Evolutionary conservation across 2,329 filamentous ascomycete species (phyloP), one percentile per base, ranked within the genome.

Genomic region (Neoscytalidium dimidiatum): DNA sequence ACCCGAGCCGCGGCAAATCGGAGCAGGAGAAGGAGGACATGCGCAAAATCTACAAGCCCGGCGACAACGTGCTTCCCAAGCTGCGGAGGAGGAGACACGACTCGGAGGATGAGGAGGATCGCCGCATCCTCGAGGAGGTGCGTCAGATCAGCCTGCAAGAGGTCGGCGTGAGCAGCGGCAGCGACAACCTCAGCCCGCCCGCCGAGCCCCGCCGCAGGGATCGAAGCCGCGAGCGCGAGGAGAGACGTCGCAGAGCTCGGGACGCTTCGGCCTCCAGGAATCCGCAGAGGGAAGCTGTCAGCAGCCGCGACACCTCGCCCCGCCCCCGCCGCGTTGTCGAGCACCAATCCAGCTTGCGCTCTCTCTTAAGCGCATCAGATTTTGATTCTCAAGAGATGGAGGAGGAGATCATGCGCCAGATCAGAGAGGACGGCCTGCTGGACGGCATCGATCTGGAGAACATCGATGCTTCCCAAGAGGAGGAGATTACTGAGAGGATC

Each of bases 371-470:
- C 72, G 86, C 89, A 4, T 91, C 90, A 0, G 90, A 94, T 67
- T 84, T 92, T 65, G 91, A 91, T 70, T 88, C 90, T 51, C 85
- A 88, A 21, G 90, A 94, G 69, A 89, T 96, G 71, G 91, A 97
- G 74, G 88, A 91, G 66, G 93, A 97, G 74, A 96, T 97, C 66
- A 86, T 96, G 69, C 87, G 92, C 48, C 92, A 96, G 74, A 97
- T 96, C 66, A 85, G 94, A 69, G 90, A 94, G 68, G 92, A 97
- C 73, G 93, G 94, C 0, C 80, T 97, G 21, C 78, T 97, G 35
- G 92, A 97, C 71, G 94, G 92, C 19, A 88, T 97, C 52, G 94
- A 97, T 73, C 80, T 97, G 64, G 91, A 95, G 71, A 94, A 94
- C 68, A 88, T 97, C 62, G 93, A 94, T 67, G 84, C 92, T 17